These are phyloP conservation scores for Phycomyces blakesleeanus DNA, from an alignment of 192 early-diverging fungal species.

Conservation along the genomic window DNA sequence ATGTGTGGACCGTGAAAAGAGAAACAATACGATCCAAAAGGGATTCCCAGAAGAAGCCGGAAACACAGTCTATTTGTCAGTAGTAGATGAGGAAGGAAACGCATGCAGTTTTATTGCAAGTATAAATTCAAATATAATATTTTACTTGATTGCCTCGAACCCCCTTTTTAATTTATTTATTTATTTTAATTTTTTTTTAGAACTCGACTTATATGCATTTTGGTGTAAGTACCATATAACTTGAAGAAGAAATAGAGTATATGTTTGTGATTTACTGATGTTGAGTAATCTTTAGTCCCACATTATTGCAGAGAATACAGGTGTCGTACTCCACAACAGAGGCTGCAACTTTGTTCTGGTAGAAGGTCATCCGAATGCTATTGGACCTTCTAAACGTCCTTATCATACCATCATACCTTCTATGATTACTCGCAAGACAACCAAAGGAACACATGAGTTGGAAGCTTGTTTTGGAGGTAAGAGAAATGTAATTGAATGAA, in stretches of 20 bases:
- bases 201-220: constrained; percentile 53
- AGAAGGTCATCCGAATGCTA: constrained; percentile 55
- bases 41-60: constrained; percentile 60
- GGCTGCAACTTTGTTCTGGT: constrained; percentile 64
- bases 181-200: too few relatives aligned
- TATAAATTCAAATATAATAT: not conserved
- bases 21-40: constrained; percentile 45
- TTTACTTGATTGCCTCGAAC: too few relatives aligned
- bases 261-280: not conserved
- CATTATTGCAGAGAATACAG: constrained; percentile 55
- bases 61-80: constrained; percentile 76
- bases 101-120: constrained; percentile 76
- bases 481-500: too few relatives aligned
- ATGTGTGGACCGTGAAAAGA: constrained; percentile 46
- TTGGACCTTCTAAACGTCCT: constrained; percentile 66
- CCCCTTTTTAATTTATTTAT: too few relatives aligned
- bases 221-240: constrained; percentile 40
- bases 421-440: constrained; percentile 48
- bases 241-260: not conserved
- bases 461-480: constrained; percentile 24
- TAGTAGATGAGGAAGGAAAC: constrained; percentile 72
- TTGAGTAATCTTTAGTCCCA: constrained; percentile 37
- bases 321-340: constrained; percentile 67
- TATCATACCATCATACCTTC: constrained; percentile 81
- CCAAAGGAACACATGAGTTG: constrained; percentile 40